Evolutionary conservation across 768 basidiomycete genomes (phyloP), one percentile per base, ranked within the genome.

Genomic region (Trametes villosa): DNA sequence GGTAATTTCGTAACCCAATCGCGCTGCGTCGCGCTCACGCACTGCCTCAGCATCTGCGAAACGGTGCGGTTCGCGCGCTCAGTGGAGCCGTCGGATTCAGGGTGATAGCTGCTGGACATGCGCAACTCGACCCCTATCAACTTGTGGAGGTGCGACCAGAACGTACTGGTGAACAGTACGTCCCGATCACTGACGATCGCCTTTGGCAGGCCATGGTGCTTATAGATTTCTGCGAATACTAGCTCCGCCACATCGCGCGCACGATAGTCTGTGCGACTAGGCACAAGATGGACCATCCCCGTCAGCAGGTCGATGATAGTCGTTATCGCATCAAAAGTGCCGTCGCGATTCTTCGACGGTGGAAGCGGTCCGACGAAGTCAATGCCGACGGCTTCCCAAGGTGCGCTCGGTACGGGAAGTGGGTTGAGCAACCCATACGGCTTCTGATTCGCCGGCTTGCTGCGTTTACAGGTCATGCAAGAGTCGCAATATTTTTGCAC

Each of bases 301-400:
- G 70, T 72, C 34, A 59, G 62, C 17, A 26, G 64, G 54, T 60
- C 67, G 18, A 73, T 71, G 3, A 71, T 57, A 4, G 71, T 63
- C 17, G 49, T 53, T 5, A 72, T 63, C 33, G 61, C 62, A 50
- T 72, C 72, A 57, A 62, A 73, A 0, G 59, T 29, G 3, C 70
- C 67, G 46, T 62, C 26, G 12, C 65, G 33, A 24, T 71, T 72
- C n/a, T 65, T 68, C 1, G 63, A 67, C 26, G 64, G 57, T 7
- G 73, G 44, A 3, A 38, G 78, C 1, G 72, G 74, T 0, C 72
- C 77, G 0, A 79, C 54, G 36, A 79, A 79, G 57, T 80, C 78
- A 29, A 81, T 76, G 0, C 73, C 74, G 0, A 81, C 76, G 0
- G 71, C 70, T 9, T 75, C 72, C 76, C 75, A 79, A 0, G 77